phyloP scores from a whole-genome alignment of 2,329 filamentous ascomycete genomes.

The Nemania sp. region DNA sequence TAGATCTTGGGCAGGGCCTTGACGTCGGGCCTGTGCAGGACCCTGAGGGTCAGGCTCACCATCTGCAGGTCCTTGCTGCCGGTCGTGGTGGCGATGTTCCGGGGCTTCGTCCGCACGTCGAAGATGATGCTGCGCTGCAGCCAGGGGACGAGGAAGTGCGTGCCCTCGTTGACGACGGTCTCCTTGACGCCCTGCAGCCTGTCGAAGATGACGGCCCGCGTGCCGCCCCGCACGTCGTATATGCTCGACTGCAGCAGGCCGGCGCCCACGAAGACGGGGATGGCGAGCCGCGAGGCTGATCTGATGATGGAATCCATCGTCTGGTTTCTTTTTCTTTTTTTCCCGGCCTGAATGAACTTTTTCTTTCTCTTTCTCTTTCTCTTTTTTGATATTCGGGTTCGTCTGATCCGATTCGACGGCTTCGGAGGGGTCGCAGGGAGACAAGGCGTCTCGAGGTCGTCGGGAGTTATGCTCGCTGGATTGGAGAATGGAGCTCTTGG shows the following conservation, averaged over 20 bases:
- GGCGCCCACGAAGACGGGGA: conserved; percentile 73
- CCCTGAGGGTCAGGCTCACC: conserved; percentile 96
- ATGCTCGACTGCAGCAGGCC: conserved; percentile 76
- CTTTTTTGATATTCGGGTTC: too few relatives aligned
- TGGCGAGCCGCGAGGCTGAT: conserved; percentile 67
- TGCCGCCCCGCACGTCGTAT: conserved; percentile 96
- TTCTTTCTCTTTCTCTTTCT: too few relatives aligned
- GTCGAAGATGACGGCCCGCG: conserved; percentile 97
- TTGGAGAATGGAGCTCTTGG: conserved; percentile 26
- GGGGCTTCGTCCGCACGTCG: conserved; percentile 95
- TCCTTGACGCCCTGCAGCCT: conserved; percentile 91
- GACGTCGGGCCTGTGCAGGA: conserved; percentile 93
- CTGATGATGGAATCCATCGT: conserved; percentile 63
- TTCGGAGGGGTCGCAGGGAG: neutral
- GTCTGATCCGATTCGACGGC: neutral
- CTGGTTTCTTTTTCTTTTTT: neutral
- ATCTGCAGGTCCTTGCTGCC: conserved; percentile 99
- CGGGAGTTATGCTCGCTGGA: conserved; percentile 8
- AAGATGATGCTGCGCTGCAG: conserved; percentile 93
- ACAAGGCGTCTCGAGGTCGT: neutral
- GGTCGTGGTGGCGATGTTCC: conserved; percentile 96
- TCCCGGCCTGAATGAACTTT: neutral
- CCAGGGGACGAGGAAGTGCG: conserved; percentile 95
- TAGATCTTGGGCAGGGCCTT: conserved; percentile 95
- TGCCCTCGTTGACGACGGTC: conserved; percentile 89